A percentile compares a stretch with the other conserved stretches of the same genome.
These are phyloP conservation scores for Bruguiera hainesii DNA, from an alignment of 441 rosid genomes.

Conservation along the genomic window DNA sequence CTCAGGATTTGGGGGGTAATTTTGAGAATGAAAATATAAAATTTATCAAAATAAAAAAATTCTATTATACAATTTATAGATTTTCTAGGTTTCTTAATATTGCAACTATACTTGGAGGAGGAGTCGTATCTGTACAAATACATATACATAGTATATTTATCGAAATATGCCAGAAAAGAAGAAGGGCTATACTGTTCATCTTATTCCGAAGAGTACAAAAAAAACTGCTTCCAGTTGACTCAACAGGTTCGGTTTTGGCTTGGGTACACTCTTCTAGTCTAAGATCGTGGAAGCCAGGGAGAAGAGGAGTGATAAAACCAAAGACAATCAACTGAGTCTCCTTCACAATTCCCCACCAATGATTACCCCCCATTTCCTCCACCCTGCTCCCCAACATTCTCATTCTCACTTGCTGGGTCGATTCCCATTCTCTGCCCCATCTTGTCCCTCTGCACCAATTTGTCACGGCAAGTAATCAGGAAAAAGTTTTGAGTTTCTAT, in stretches of 20 bases:
- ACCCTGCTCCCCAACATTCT: constrained; percentile 37
- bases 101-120: too few relatives aligned
- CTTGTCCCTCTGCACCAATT: constrained; percentile 47
- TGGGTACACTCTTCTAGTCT: constrained; percentile 41
- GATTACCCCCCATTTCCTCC: constrained; percentile 55
- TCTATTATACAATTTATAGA: too few relatives aligned
- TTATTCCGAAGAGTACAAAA: constrained; percentile 12
- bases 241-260: background rate
- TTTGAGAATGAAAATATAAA: too few relatives aligned
- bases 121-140: constrained; percentile 5
- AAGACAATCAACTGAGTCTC: constrained; percentile 96
- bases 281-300: constrained; percentile 90
- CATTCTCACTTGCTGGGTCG: constrained; percentile 51
- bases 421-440: constrained; percentile 65
- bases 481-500: background rate
- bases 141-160: background rate
- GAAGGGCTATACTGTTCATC: background rate
- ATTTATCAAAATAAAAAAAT: too few relatives aligned
- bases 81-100: too few relatives aligned
- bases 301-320: constrained; percentile 93
- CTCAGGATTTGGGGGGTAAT: too few relatives aligned
- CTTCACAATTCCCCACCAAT: constrained; percentile 93
- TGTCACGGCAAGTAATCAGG: background rate
- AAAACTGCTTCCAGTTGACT: constrained; percentile 9
- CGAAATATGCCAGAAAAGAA: background rate